Percentiles rank a stretch among this genome's conserved stretches.
Conservation (phyloP, 257 asterid species). For the Hygrophila difformis region DNA sequence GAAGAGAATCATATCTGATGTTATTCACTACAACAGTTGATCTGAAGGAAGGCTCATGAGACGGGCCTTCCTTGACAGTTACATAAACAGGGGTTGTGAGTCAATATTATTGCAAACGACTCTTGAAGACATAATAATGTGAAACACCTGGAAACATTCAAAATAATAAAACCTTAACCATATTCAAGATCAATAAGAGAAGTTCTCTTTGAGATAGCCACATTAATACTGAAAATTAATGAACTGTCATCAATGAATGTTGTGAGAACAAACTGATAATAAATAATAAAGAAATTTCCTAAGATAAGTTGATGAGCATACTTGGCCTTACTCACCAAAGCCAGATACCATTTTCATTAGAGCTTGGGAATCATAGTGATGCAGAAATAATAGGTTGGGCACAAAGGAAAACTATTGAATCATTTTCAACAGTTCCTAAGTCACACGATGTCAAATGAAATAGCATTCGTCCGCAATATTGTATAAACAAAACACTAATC, state of each 20-base stretch:
- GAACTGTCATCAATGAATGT: background rate
- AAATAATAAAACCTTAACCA: background rate
- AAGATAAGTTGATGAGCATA: too few species aligned
- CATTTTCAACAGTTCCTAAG: too few species aligned
- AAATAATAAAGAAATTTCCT: constrained; percentile 1
- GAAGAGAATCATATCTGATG: constrained; percentile 75
- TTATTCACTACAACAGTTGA: constrained; percentile 60
- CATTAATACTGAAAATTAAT: background rate
- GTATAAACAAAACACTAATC: too few species aligned
- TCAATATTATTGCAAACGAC: constrained; percentile 91
- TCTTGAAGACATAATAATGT: constrained; percentile 77
- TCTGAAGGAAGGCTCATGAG: constrained; percentile 79
- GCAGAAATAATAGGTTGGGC: too few species aligned
- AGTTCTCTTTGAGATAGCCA: constrained; percentile 3
- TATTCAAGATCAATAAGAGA: too few species aligned
- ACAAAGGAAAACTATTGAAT: background rate
- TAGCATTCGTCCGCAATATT: too few species aligned
- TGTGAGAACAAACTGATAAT: background rate
- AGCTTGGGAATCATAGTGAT: background rate
- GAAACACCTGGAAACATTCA: constrained; percentile 41
- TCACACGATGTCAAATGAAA: too few species aligned
- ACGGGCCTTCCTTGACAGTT: constrained; percentile 82
- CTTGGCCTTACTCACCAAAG: background rate
- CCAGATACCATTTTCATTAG: background rate
- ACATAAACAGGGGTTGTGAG: constrained; percentile 65